phyloP scores from a whole-genome alignment of 139 green algal genomes.

The Chlorella sorokiniana region DNA sequence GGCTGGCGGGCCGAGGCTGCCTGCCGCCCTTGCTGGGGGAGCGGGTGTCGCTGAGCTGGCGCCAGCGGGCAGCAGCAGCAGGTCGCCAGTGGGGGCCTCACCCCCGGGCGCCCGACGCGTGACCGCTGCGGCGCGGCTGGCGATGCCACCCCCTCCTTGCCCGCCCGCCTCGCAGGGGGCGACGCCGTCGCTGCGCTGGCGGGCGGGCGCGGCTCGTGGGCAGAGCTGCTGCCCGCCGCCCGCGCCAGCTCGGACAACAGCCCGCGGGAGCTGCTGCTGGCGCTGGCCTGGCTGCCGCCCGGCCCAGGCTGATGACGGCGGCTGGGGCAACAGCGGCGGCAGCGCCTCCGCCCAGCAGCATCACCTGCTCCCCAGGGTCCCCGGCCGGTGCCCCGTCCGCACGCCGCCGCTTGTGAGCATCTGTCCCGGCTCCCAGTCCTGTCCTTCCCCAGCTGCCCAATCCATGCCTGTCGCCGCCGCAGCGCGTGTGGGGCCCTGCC shows the following conservation, averaged over 20 bases:
- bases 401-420: no score
- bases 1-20: not conserved
- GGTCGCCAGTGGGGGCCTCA: not conserved
- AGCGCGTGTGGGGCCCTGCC: not conserved
- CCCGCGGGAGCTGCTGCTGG: not conserved
- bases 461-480: not conserved
- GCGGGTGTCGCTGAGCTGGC: not conserved
- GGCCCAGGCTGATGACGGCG: not conserved
- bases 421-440: no score
- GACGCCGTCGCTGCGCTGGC: not conserved
- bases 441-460: no score
- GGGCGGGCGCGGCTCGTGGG: not conserved
- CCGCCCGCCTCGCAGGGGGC: no score
- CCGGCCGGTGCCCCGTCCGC: no score
- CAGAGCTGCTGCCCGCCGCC: slow-evolving; percentile 16
- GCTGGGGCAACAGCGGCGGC: slow-evolving; percentile 5
- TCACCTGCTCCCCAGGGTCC: no score
- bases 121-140: not conserved
- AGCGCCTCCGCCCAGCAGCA: not conserved
- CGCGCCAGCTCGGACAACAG: slow-evolving; percentile 8
- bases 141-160: no score
- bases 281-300: no score
- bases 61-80: slow-evolving; percentile 13
- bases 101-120: not conserved
- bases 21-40: not conserved